Evolutionary conservation across 768 basidiomycete genomes (phyloP), one percentile per base, ranked within the genome.

Genomic region (Lentinula lateritia): DNA sequence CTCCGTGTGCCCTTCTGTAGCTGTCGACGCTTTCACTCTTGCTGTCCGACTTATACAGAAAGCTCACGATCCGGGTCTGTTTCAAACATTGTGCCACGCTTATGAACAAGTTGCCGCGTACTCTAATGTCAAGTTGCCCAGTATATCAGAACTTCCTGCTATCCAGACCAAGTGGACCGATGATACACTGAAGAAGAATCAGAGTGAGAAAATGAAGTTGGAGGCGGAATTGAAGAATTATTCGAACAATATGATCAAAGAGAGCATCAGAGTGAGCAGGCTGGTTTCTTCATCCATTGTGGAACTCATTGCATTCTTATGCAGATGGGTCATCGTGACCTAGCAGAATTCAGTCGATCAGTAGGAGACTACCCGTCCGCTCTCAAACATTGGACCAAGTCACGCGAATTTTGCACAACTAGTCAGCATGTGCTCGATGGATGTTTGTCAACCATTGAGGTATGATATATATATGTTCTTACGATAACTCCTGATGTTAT

Each of bases 221-320:
- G 95, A 97, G 76, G 89, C 95, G 5, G 96, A 98, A 72, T 78
- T 98, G 69, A 95, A 94, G 83, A 92, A 90, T 10, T 98, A 98
- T 70, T 82, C 87, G 65, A 95, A 92, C 67, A 98, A 97, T 72
- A 89, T 98, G 88, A 97, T 98, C 80, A 98, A 97, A 75, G 96
- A 98, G 81, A 95, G 92, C 80, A 95, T 97, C 67, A 80, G 96
- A 68, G 94, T 96, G 71, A 70, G 82, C 36, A 34, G 15, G 20
- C 48, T 42, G 16, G 6, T 58, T 10, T 36, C 52, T 20, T 42
- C 42, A 0, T 50, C 35, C 62, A 41, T 61, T 16, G 38, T 34
- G 38, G 58, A 41, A 48, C 35, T 46, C 59, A 41, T 35, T 28
- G 13, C 7, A 12, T 39, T 35, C 50, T 39, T 7, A 50, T 20